Base-by-base conservation (phyloP, 129 eudicot species). In the Flaveria linearis region DNA sequence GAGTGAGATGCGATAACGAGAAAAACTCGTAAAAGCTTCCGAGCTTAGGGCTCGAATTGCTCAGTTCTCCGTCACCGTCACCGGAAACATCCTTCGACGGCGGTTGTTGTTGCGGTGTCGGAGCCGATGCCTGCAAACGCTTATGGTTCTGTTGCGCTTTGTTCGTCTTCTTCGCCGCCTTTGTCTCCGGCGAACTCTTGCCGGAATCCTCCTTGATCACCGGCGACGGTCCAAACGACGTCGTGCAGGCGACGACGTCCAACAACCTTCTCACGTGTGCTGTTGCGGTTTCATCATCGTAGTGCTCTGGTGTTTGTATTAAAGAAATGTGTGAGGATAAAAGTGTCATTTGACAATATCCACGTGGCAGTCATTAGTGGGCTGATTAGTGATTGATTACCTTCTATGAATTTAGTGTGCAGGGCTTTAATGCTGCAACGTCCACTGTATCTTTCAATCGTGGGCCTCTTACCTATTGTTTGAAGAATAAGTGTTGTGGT, bases 1-100 rank as follows among this genome's bases (percentile, higher is more conserved):
- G 95, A 81, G 97, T 89, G 84, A 91, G 94, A 69, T 95, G 96
- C 71, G 99, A 87, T 10, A 95, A 96, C 9, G 99, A 95, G 50
- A 95, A 95, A 82, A 91, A 95, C 71, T 95, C 99, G 75, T 95
- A 95, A 72, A 95, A 95, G 89, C 97, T 89, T 1, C 96, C 97
- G 9, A 95, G 86, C 87, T 85, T 91, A 20, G 97, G 96, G 39
- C 86, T 86, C 72, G 94, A 80, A 68, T 89, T 89, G 75, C 83
- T 85, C 81, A 87, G 64, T 84, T 95, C 99, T 80, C 96, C 99
- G 28, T 95, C 99, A 71, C 88, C 90, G 0, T 91, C 99, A 36
- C 82, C 78, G 14, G 88, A 56, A 72, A 78, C 85, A 13, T 87
- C 97, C 69, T 93, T 88, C 77, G 85, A 58, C 69, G 60, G 53